Conservation (phyloP, 306 rosid genomes). For the Pterocarpus santalinus region DNA sequence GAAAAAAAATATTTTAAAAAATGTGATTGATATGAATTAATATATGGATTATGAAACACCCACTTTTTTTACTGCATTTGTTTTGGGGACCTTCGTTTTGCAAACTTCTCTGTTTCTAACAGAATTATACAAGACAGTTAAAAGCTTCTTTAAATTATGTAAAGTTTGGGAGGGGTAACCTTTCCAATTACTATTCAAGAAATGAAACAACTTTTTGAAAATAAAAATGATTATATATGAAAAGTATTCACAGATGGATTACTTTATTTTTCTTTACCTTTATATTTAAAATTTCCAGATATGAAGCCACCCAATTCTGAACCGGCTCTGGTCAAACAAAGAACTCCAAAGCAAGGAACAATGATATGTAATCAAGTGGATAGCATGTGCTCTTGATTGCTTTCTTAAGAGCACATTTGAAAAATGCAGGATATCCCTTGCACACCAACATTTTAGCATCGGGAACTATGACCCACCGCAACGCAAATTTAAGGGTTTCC, state of each 20-base stretch:
- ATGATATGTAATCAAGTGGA: slow-evolving; percentile 53
- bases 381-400: slow-evolving; percentile 57
- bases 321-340: slow-evolving; percentile 50
- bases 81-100: slow-evolving; percentile 6
- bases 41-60: no score
- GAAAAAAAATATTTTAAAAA: no score
- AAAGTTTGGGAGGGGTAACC: not conserved
- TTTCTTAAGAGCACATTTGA: slow-evolving; percentile 43
- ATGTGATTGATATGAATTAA: no score
- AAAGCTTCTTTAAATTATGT: slow-evolving; percentile 39
- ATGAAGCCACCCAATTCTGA: slow-evolving; percentile 8
- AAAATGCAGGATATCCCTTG: slow-evolving; percentile 35
- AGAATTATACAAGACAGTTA: slow-evolving; percentile 23
- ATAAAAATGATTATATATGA: slow-evolving; percentile 29
- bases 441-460: slow-evolving; percentile 49
- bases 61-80: slow-evolving; percentile 15
- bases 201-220: slow-evolving; percentile 42
- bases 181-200: slow-evolving; percentile 37
- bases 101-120: slow-evolving; percentile 29
- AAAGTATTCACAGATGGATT: slow-evolving; percentile 14
- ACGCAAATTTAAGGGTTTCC: slow-evolving; percentile 12
- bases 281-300: slow-evolving; percentile 27
- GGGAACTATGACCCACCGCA: slow-evolving; percentile 36
- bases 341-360: slow-evolving; percentile 48
- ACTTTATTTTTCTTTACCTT: slow-evolving; percentile 1